Evolutionary conservation across 202 grass and related monocot species (phyloP), one percentile per base, ranked within the genome.

Genomic region (Cymbopogon flexuosus): DNA sequence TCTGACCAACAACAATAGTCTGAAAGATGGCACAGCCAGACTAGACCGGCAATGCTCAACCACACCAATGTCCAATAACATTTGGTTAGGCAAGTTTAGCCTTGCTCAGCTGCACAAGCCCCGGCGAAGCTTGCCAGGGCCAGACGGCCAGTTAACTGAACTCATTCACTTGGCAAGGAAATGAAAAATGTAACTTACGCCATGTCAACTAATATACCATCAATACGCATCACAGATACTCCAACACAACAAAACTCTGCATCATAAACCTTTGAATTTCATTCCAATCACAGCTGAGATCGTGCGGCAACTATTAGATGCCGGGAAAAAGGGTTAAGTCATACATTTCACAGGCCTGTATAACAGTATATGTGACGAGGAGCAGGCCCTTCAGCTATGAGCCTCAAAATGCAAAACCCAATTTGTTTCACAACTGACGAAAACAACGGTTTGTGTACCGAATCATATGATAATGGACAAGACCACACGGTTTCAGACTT

Each of bases 291-390:
- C 21, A 76, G 45, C 63, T 52, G 57, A 70, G 76, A 83, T 66
- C 54, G 8, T 59, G 66, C 43, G 19, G 39, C 58, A 77, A 60
- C 45, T 67, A 35, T 46, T 61, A 15, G 23, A 56, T 27, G 66
- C 73, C 58, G 2, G 4, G 7, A 19, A 70, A 43, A 35, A 63
- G 47, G 46, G 58, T 46, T 19, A 65, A 65, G 45, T n/a, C 68
- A 73, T 72, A 78, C 67, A 60, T 73, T 79, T 73, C 66, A 45
- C 29, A 67, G 39, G 73, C 10, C 35, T 77, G 62, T 67, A 43
- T 58, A 23, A 22, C 54, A 58, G 54, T 9, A 10, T 4, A 10
- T 8, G 31, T 8, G 35, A 4, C 8, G 18, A 82, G 7, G 84
- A 68, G 15, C 18, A 73, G 24, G 47, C 58, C 9, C 39, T 37